These are phyloP conservation scores for Fusarium incarnatum DNA, from an alignment of 2,329 filamentous ascomycete genomes.

Conservation along the genomic window DNA sequence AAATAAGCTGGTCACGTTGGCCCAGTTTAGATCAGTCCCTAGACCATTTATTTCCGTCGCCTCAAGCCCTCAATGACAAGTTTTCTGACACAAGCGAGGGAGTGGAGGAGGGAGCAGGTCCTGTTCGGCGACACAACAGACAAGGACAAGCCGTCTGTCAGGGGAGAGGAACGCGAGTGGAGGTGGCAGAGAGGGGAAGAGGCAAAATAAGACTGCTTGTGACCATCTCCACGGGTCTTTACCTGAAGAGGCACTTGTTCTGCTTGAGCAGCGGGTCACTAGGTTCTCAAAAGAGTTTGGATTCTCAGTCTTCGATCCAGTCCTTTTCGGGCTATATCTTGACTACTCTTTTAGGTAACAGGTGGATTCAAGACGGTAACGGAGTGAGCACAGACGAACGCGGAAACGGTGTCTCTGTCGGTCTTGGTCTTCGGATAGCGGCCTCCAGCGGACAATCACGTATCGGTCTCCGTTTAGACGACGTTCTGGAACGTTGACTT, in stretches of 20 bases:
- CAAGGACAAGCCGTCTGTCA: slow-evolving; percentile 44
- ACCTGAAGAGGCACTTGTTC: slow-evolving; percentile 43
- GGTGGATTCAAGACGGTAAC: slow-evolving; percentile 14
- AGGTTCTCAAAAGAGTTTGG: slow-evolving; percentile 29
- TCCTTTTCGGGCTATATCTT: slow-evolving; percentile 20
- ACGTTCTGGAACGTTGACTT: slow-evolving; percentile 43
- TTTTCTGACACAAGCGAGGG: neutral
- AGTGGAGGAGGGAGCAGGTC: slow-evolving; percentile 21
- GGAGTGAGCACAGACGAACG: slow-evolving; percentile 30
- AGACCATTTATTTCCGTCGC: neutral
- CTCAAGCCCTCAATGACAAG: neutral
- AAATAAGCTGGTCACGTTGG: neutral
- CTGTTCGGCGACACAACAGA: slow-evolving; percentile 41
- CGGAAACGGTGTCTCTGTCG: slow-evolving; percentile 34
- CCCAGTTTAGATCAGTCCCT: neutral
- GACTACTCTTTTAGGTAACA: slow-evolving; percentile 24
- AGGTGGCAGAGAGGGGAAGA: slow-evolving; percentile 45
- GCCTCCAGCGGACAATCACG: slow-evolving; percentile 17
- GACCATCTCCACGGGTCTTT: slow-evolving; percentile 43
- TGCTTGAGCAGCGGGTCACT: slow-evolving; percentile 33
- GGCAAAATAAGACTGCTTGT: slow-evolving; percentile 45
- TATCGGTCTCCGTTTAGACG: slow-evolving; percentile 29
- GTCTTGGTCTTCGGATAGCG: slow-evolving; percentile 4
- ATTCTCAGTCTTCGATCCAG: rapidly evolving
- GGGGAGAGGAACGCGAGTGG: slow-evolving; percentile 44